phyloP scores from a whole-genome alignment of 306 rosid genomes.

The Styphnolobium japonicum region DNA sequence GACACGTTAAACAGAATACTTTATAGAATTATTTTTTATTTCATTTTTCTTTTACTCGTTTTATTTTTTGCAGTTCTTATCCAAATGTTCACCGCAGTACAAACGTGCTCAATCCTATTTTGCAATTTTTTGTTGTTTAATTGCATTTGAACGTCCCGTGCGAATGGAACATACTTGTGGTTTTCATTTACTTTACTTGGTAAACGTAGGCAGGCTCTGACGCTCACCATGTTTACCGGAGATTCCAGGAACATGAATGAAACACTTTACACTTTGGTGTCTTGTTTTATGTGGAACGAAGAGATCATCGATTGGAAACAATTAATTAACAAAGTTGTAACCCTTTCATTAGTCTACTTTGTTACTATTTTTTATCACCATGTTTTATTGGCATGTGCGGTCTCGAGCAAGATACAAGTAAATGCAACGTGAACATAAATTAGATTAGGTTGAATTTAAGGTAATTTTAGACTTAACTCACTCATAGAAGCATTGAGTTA shows the following conservation, averaged over 20 bases:
- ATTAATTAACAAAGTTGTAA: neutral
- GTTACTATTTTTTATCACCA: neutral
- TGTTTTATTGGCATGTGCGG: neutral
- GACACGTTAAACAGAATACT: neutral
- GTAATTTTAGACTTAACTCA: too few relatives aligned
- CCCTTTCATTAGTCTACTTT: neutral
- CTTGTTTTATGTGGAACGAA: neutral
- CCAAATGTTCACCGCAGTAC: neutral
- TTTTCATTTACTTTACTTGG: neutral
- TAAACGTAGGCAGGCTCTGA: constrained; percentile 21
- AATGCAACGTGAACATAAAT: too few relatives aligned
- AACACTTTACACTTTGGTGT: neutral
- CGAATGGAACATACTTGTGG: neutral
- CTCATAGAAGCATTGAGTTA: too few relatives aligned
- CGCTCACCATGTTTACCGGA: constrained; percentile 33
- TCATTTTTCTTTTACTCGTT: neutral
- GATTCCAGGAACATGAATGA: neutral
- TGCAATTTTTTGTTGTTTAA: neutral
- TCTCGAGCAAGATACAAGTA: neutral
- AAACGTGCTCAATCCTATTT: neutral
- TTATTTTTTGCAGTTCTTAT: neutral
- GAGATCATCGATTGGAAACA: neutral
- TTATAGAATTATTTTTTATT: neutral
- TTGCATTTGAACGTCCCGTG: neutral
- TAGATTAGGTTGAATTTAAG: too few relatives aligned